phyloP scores from a whole-genome alignment of 2,329 filamentous ascomycete genomes.

The Bipolaris bicolor region DNA sequence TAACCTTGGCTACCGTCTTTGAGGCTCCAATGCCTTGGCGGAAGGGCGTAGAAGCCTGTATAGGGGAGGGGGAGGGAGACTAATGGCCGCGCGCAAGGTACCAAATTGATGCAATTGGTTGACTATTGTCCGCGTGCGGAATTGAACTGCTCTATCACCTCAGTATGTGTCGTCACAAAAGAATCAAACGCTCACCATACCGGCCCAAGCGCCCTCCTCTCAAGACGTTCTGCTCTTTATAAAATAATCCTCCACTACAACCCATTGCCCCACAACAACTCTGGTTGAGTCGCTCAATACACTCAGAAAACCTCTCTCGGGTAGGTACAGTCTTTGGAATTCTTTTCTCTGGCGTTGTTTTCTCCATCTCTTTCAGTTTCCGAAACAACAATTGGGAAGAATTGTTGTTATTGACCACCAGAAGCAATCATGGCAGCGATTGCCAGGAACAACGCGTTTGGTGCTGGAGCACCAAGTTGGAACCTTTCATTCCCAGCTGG shows the following conservation, averaged over 20 bases:
- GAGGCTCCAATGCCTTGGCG: too few relatives aligned
- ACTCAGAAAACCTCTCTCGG: not conserved
- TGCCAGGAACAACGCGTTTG: slow-evolving; percentile 32
- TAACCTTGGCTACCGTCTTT: too few relatives aligned
- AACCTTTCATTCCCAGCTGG: slow-evolving; percentile 31
- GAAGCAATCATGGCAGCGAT: slow-evolving; percentile 13
- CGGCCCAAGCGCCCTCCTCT: too few relatives aligned
- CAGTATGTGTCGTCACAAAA: too few relatives aligned
- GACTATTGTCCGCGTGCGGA: too few relatives aligned
- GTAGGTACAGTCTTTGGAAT: not conserved
- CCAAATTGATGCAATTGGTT: too few relatives aligned
- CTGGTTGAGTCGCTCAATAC: not conserved
- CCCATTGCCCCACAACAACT: not conserved
- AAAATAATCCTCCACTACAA: not conserved
- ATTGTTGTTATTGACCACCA: not conserved
- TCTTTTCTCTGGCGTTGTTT: not conserved
- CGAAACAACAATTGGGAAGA: not conserved
- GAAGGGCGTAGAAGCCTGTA: too few relatives aligned
- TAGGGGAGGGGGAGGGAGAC: too few relatives aligned
- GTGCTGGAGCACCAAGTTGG: slow-evolving; percentile 24
- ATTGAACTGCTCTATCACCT: too few relatives aligned
- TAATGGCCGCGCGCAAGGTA: too few relatives aligned
- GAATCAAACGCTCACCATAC: too few relatives aligned
- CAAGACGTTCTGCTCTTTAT: too few relatives aligned
- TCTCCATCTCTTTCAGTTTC: not conserved